Base-by-base conservation (phyloP, 148 eudicot species). In the Talinum fruticosum region DNA sequence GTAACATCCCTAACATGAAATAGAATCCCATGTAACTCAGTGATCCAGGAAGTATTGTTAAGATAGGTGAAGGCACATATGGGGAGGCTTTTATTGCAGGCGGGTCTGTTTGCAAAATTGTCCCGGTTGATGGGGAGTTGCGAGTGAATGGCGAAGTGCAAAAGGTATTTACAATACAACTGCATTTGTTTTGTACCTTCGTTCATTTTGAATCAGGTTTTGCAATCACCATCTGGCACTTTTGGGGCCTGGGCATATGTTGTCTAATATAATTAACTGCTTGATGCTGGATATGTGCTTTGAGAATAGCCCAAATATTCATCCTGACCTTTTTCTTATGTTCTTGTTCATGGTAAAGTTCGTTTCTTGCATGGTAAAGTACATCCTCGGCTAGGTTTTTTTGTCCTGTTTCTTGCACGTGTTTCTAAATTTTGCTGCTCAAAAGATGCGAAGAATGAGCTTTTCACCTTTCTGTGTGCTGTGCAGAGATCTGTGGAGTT, bases 1-100 rank as follows among this genome's bases (percentile, higher is more conserved):
- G 10, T 34, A 23, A 54, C 13, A 28, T 71, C 16, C n/a, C 76
- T 83, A 79, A 85, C 19, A 41, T 47, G 61, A 69, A 32, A 33
- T 73, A 82, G 23, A 68, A 75, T 36, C 78, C 62, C 76, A 33
- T 72, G 84, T 78, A 67, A 66, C 34, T 38, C 89, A 93, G 99
- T 82, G 97, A 88, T 44, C 80, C 80, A 32, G 80, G 82, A 74
- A 87, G 78, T 44, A 87, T 96, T 30, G 81, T 84, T 29, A 96
- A 96, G 90, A 83, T 96, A 80, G 99, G 99, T 35, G 99, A 96
- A 86, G 99, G 99, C 80, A 96, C 99, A 53, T 96, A 85, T 81
- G 99, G 99, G 66, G 99, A 96, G 83, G 99, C 93, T 71, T 96
- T 93, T 73, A 86, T 80, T 41, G 97, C 92, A 16, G 99, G 97